phyloP scores from a whole-genome alignment of 2,329 filamentous ascomycete genomes.

The Ascocoryne sarcoides region DNA sequence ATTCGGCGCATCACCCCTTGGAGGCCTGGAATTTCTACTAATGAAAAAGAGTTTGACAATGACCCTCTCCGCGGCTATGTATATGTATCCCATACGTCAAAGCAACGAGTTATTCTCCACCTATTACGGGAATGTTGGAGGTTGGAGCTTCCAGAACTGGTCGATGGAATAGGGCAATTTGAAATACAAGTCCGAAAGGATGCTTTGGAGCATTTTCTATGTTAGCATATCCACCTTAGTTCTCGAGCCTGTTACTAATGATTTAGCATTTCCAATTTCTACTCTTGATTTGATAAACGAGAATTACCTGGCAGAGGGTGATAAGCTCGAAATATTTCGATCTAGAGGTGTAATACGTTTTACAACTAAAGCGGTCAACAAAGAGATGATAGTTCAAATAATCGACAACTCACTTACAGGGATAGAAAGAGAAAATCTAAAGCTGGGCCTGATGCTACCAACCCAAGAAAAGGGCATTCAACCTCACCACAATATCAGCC shows the following conservation, averaged over 20 bases:
- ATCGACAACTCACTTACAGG: slow-evolving; percentile 16
- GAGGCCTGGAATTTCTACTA: slow-evolving; percentile 21
- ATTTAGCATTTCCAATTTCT: slow-evolving; percentile 10
- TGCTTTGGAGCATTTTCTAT: slow-evolving; percentile 23
- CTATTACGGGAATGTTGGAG: slow-evolving; percentile 27
- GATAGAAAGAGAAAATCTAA: slow-evolving; percentile 13
- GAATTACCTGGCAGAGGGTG: slow-evolving; percentile 12
- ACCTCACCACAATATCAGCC: slow-evolving; percentile 5
- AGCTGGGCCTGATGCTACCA: slow-evolving; percentile 14
- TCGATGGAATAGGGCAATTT: slow-evolving; percentile 24
- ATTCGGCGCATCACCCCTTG: slow-evolving; percentile 23
- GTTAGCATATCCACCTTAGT: slow-evolving; percentile 14
- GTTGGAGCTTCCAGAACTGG: slow-evolving; percentile 23
- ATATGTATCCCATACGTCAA: slow-evolving; percentile 21
- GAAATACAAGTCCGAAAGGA: slow-evolving; percentile 20
- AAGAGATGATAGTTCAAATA: slow-evolving; percentile 15
- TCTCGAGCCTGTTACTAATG: slow-evolving; percentile 1
- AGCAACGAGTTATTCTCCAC: slow-evolving; percentile 21
- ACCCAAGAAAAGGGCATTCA: slow-evolving; percentile 1
- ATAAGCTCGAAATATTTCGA: slow-evolving; percentile 24
- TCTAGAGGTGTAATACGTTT: slow-evolving; percentile 21
- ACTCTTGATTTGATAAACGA: slow-evolving; percentile 19
- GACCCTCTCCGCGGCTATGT: slow-evolving; percentile 22
- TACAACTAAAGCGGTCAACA: slow-evolving; percentile 19
- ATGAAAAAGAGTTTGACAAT: slow-evolving; percentile 17